Evolutionary conservation across 2,329 filamentous ascomycete genomes (phyloP).

Genomic region (Ophiostoma montium): DNA sequence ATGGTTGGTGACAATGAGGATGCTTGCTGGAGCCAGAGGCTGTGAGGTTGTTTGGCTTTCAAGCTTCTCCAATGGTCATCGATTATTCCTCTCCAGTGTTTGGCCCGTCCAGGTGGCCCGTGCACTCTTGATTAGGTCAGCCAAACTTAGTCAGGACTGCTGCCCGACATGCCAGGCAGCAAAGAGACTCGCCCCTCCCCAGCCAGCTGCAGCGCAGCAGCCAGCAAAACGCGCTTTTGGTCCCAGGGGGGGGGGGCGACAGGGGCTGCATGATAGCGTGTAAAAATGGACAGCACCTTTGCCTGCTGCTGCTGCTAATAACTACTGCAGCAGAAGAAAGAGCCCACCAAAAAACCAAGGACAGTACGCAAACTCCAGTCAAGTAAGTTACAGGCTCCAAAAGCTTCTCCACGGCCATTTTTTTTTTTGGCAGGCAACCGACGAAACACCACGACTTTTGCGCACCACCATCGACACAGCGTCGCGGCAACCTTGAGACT

Average conservation of each 20-base stretch:
- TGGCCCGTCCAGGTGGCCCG: conserved; percentile 9
- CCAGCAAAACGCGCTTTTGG: conserved; percentile 4
- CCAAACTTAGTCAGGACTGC: background rate
- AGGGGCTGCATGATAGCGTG: conserved; percentile 3
- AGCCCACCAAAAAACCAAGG: background rate
- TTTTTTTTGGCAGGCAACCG: conserved; percentile 39
- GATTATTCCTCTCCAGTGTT: conserved; percentile 12
- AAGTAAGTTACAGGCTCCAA: background rate
- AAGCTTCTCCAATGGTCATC: conserved; percentile 7
- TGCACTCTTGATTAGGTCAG: conserved; percentile 4
- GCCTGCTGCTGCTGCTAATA: background rate
- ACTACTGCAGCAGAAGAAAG: too few relatives aligned
- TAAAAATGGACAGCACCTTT: background rate
- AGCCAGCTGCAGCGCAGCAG: too few relatives aligned
- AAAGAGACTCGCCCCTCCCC: conserved; percentile 1
- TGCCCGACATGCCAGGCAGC: conserved; percentile 5
- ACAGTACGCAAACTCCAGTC: background rate
- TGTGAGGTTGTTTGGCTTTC: conserved; percentile 5
- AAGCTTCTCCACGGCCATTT: background rate
- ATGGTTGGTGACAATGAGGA: conserved; percentile 5
- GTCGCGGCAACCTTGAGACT: conserved; percentile 42
- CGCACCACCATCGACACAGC: conserved; percentile 31
- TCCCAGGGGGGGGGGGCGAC: background rate
- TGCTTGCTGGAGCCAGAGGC: background rate
- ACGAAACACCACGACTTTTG: conserved; percentile 28